Evolutionary conservation across 371 early-diverging fungal species (phyloP).

Genomic region (Apophysomyces ossiformis): DNA sequence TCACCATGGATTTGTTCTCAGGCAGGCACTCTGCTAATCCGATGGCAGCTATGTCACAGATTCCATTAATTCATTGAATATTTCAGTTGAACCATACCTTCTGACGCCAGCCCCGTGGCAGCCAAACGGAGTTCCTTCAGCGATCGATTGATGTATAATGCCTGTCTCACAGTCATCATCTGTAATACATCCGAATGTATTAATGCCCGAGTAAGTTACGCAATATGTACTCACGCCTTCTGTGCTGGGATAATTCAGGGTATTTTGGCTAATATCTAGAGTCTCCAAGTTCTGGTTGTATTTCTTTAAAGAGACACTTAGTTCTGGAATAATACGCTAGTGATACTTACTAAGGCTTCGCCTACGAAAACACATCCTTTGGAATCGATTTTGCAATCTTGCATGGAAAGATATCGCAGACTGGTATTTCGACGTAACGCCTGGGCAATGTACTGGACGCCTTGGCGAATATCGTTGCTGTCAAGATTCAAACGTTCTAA

Average conservation of each 20-base stretch:
- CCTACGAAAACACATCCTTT: slow-evolving; percentile 57
- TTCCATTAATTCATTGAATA: not conserved
- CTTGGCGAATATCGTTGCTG: slow-evolving; percentile 61
- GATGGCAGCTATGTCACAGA: slow-evolving; percentile 59
- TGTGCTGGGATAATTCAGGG: slow-evolving; percentile 35
- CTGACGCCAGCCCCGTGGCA: slow-evolving; percentile 63
- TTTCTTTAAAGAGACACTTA: slow-evolving; percentile 34
- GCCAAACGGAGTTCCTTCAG: slow-evolving; percentile 68
- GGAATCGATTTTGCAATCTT: slow-evolving; percentile 64
- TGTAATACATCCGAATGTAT: slow-evolving; percentile 3
- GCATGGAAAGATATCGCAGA: slow-evolving; percentile 49
- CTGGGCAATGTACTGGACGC: slow-evolving; percentile 67
- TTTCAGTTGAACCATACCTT: slow-evolving; percentile 37
- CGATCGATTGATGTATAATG: slow-evolving; percentile 66
- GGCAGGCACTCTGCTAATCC: slow-evolving; percentile 82
- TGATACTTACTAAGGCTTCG: slow-evolving; percentile 61
- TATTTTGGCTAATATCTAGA: slow-evolving; percentile 52
- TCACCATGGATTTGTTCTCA: slow-evolving; percentile 65
- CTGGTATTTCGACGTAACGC: slow-evolving; percentile 64
- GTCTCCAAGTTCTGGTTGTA: slow-evolving; percentile 49
- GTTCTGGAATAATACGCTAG: not conserved
- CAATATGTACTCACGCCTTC: slow-evolving; percentile 49
- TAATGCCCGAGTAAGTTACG: not conserved
- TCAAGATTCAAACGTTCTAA: slow-evolving; percentile 53
- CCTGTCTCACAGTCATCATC: slow-evolving; percentile 63